Conservation (phyloP, 2,329 filamentous ascomycete genomes). For the Xenosphaeropsis pyriputrescens region DNA sequence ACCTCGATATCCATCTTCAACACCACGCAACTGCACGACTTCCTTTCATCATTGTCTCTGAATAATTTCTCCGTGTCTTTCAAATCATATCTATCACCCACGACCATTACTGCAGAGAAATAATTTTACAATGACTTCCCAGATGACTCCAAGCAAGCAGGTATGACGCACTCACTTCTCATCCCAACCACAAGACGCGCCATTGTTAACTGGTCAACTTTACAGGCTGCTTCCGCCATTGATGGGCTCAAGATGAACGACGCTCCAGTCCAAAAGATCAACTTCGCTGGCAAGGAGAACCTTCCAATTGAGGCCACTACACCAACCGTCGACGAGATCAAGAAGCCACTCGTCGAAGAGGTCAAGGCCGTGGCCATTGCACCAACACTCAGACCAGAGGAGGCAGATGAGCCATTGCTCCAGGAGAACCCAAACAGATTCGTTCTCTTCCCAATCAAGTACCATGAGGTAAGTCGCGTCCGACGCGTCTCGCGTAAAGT, state of each 20-base stretch:
- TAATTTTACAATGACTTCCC: constrained; percentile 50
- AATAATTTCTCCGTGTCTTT: background rate
- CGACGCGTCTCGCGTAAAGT: constrained; percentile 53
- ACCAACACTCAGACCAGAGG: constrained; percentile 45
- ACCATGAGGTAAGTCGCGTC: constrained; percentile 65
- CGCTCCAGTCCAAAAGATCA: constrained; percentile 80
- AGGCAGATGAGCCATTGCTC: constrained; percentile 78
- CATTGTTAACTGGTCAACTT: constrained; percentile 6
- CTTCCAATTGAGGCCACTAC: constrained; percentile 33
- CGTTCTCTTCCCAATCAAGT: constrained; percentile 97
- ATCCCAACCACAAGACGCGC: constrained; percentile 13
- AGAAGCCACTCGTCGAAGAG: constrained; percentile 37
- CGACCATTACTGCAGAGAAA: constrained; percentile 6
- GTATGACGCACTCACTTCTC: constrained; percentile 30
- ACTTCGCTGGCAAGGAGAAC: constrained; percentile 83
- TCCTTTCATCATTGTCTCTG: background rate
- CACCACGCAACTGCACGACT: constrained; percentile 2
- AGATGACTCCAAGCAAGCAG: constrained; percentile 63
- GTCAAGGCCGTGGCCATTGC: constrained; percentile 28
- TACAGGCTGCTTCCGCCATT: constrained; percentile 72
- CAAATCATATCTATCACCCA: background rate
- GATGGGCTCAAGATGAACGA: constrained; percentile 79
- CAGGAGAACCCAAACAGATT: constrained; percentile 94
- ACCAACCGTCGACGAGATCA: constrained; percentile 34
- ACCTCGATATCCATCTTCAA: too few species aligned